Evolutionary conservation across 345 rosid genomes (phyloP), one percentile per base, ranked within the genome.

Genomic region (Clarkia xantiana): DNA sequence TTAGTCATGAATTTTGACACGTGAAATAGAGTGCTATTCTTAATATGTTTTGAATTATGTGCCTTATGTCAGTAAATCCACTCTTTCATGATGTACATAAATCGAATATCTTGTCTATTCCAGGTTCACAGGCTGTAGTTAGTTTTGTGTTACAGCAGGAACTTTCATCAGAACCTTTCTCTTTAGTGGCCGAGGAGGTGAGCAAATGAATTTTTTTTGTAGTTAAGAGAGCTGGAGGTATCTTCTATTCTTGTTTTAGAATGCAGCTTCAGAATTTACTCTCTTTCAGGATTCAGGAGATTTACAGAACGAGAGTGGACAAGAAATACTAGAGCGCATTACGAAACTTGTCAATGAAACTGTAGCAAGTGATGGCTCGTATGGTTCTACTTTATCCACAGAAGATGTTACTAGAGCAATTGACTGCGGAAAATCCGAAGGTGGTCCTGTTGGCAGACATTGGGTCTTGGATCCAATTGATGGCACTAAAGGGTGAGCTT

Each of bases 401-500:
- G 81, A 84, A 56, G 90, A 80, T 67, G 70, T 91, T 17, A 76
- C 84, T 36, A 57, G 60, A 53, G 79, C 82, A 67, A 91, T 87
- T 62, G 96, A 91, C 46, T 56, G 66, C 45, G 95, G 96, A 34
- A 75, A 73, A 64, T 82, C 95, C 55, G 87, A 84, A 71, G 98
- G 98, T 58, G 96, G 98, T 63, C 62, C 90, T 45, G 60, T 45
- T 43, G 98, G 98, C 46, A 72, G 86, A 59, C 98, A 91, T 46
- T 91, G 98, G 98, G 88, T 91, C 62, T 76, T 91, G 64, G 99
- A 87, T 70, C 99, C 99, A 44, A 84, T 91, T 51, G 99, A 91
- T 60, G 96, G 99, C 29, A 91, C 99, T 16, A 91, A 91, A 80
- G 99, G 96, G 99, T 91, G 59, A 65, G 81, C 38, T 46, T 41